These are phyloP conservation scores for Fusarium sp. DNA, from an alignment of 2,329 filamentous ascomycete species.

Conservation along the genomic window DNA sequence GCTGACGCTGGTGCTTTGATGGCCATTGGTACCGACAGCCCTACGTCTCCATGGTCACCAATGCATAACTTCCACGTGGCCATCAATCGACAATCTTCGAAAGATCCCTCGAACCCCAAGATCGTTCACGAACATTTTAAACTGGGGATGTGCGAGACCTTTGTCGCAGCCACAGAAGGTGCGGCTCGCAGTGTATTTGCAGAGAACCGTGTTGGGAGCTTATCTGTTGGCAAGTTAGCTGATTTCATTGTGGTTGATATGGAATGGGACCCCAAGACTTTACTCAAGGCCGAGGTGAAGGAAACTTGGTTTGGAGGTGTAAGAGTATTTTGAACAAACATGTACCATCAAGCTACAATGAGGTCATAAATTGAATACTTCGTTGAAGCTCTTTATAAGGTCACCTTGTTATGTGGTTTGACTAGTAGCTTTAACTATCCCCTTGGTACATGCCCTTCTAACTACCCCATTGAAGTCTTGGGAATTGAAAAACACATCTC, in stretches of 20 bases:
- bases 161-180: conserved; percentile 62
- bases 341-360: too few species aligned
- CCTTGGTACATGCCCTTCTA: too few species aligned
- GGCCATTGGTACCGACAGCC: conserved; percentile 68
- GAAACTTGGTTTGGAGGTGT: conserved; percentile 66
- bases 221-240: conserved; percentile 64
- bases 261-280: conserved; percentile 61
- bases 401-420: too few species aligned
- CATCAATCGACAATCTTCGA: conserved; percentile 66
- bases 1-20: conserved; percentile 64
- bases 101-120: conserved; percentile 57
- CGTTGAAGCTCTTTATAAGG: too few species aligned
- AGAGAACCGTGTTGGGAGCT: conserved; percentile 59
- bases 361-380: too few species aligned
- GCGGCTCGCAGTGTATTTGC: conserved; percentile 68
- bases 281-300: conserved; percentile 60
- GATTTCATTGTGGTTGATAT: conserved; percentile 64
- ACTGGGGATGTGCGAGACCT: conserved; percentile 63
- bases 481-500: too few species aligned
- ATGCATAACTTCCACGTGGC: conserved; percentile 68
- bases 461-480: too few species aligned
- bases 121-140: conserved; percentile 65
- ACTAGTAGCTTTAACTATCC: too few species aligned
- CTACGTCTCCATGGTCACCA: conserved; percentile 66
- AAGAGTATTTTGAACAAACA: too few species aligned